These are phyloP conservation scores for Globisporangium ultimum DNA, from an alignment of 352 stramenopile genomes.

Conservation along the genomic window DNA sequence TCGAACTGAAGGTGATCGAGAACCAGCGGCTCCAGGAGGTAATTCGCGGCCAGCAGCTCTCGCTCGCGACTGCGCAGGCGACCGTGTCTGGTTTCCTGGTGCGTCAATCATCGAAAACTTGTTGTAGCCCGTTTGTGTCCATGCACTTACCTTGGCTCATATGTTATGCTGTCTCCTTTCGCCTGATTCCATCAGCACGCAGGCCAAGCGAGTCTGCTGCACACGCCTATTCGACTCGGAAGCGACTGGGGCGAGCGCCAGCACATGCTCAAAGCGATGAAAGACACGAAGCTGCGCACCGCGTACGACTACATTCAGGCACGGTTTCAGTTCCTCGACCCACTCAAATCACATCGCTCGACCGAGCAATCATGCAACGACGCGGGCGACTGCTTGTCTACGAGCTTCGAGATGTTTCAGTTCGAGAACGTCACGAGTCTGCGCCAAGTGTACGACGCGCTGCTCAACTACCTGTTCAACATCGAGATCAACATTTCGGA, in stretches of 20 bases:
- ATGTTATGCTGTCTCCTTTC: background rate
- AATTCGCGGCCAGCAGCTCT: background rate
- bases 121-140: background rate
- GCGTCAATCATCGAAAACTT: background rate
- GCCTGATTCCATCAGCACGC: background rate
- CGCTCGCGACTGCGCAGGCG: background rate
- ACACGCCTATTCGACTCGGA: background rate
- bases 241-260: slow-evolving; percentile 17
- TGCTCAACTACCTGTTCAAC: slow-evolving; percentile 32
- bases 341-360: slow-evolving; percentile 23
- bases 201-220: background rate
- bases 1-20: background rate
- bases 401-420: slow-evolving; percentile 24
- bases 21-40: background rate
- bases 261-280: slow-evolving; percentile 13
- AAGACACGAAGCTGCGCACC: slow-evolving; percentile 19
- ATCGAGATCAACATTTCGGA: slow-evolving; percentile 44
- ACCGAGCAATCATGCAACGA: slow-evolving; percentile 21
- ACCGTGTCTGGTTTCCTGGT: slow-evolving; percentile 5
- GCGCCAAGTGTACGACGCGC: slow-evolving; percentile 27
- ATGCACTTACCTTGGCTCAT: background rate
- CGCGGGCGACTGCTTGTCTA: slow-evolving; percentile 15
- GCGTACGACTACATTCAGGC: slow-evolving; percentile 22
- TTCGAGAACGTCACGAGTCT: slow-evolving; percentile 25
- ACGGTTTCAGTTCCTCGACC: slow-evolving; percentile 20